Evolutionary conservation across 2,329 filamentous ascomycete species (phyloP).

Genomic region (Neodidymelliopsis sp.): DNA sequence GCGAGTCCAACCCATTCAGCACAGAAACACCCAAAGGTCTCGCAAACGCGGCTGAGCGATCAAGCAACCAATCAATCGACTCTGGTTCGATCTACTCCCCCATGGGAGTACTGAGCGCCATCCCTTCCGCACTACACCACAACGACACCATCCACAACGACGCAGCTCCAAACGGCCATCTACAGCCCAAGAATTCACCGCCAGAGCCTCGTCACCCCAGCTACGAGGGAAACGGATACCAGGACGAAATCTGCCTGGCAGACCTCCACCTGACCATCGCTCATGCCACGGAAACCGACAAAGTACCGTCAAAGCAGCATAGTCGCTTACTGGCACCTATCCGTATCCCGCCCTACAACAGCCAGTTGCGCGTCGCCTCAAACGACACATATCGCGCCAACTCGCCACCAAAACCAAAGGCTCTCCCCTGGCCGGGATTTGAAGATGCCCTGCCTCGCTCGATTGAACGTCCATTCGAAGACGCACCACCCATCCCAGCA

Average conservation of each 20-base stretch:
- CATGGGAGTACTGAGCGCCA: slow-evolving; percentile 27
- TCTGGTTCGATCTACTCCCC: slow-evolving; percentile 23
- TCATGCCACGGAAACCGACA: background rate
- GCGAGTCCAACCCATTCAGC: slow-evolving; percentile 25
- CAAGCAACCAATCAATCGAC: background rate
- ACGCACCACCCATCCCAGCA: slow-evolving; percentile 28
- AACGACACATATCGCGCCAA: slow-evolving; percentile 4
- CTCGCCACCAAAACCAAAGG: background rate
- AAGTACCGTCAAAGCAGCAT: slow-evolving; percentile 1
- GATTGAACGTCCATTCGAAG: slow-evolving; percentile 18
- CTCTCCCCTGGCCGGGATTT: slow-evolving; percentile 18
- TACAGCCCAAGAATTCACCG: slow-evolving; percentile 3
- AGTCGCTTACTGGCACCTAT: slow-evolving; percentile 31
- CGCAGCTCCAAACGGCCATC: background rate
- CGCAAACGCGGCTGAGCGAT: background rate
- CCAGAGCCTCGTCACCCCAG: slow-evolving; percentile 27
- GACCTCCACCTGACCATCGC: slow-evolving; percentile 17
- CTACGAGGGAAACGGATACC: slow-evolving; percentile 35
- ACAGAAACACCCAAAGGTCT: slow-evolving; percentile 2
- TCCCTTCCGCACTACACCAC: slow-evolving; percentile 26
- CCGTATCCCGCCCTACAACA: slow-evolving; percentile 23
- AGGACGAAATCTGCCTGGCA: slow-evolving; percentile 27
- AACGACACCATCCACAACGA: background rate
- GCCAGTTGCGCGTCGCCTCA: slow-evolving; percentile 18
- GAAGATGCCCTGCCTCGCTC: slow-evolving; percentile 1